These are phyloP conservation scores for baker's yeast (Saccharomyces cerevisiae) DNA, from an alignment of 805 yeast genomes.

Conservation along the genomic window DNA sequence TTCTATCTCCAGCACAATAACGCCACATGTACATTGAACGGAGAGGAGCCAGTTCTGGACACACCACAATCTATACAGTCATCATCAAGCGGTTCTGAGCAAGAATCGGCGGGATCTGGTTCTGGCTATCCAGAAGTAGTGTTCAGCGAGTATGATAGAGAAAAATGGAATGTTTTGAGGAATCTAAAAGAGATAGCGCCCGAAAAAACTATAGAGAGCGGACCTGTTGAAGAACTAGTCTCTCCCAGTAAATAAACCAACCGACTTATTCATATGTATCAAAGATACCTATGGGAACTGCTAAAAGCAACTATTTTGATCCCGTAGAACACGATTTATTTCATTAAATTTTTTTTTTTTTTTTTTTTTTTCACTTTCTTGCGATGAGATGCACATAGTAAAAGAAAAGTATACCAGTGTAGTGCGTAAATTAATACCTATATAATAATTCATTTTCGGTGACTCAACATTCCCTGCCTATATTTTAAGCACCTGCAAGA, in stretches of 20 bases:
- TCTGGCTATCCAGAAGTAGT: conserved; percentile 21
- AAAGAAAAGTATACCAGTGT: neutral
- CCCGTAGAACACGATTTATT: neutral
- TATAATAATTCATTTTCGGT: neutral
- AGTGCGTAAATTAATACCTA: neutral
- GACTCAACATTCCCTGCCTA: neutral
- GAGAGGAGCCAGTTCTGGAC: conserved; percentile 2
- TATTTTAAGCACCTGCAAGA: neutral
- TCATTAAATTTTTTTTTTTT: too few relatives aligned
- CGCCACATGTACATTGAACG: conserved; percentile 3
- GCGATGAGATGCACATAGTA: neutral
- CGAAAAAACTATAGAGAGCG: neutral
- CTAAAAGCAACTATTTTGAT: too few relatives aligned
- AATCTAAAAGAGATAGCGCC: conserved; percentile 1
- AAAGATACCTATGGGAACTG: neutral
- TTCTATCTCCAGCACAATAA: conserved; percentile 9
- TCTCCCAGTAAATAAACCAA: neutral
- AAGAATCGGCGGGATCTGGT: conserved; percentile 9
- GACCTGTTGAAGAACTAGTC: neutral
- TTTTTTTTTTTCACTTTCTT: neutral
- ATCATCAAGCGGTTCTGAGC: conserved; percentile 4
- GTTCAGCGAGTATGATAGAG: conserved; percentile 31
- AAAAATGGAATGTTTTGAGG: conserved; percentile 26
- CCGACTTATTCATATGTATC: neutral
- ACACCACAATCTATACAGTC: conserved; percentile 1